These are phyloP conservation scores for Monosporascus sp. DNA, from an alignment of 2,329 filamentous ascomycete species.

Conservation along the genomic window DNA sequence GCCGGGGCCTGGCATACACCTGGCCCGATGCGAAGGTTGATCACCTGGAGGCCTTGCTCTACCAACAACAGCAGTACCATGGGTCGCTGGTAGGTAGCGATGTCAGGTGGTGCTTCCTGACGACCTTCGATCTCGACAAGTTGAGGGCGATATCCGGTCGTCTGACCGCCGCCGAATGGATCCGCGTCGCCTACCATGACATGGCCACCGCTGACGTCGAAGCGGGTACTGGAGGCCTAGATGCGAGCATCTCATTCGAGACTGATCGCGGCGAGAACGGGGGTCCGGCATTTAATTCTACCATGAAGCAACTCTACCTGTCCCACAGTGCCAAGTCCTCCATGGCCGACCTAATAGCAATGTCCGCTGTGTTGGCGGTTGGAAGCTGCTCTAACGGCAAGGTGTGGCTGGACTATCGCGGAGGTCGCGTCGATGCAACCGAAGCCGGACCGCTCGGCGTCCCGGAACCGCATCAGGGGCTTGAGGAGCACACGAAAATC, in stretches of 20 bases:
- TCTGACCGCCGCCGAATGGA: constrained; percentile 22
- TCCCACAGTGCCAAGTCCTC: constrained; percentile 5
- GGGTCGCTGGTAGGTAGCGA: neutral
- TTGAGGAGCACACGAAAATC: constrained; percentile 20
- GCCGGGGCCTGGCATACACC: neutral
- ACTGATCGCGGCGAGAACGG: constrained; percentile 21
- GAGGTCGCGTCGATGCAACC: constrained; percentile 22
- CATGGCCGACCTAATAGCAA: constrained; percentile 23
- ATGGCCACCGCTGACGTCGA: constrained; percentile 20
- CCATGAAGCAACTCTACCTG: constrained; percentile 16
- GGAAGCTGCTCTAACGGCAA: constrained; percentile 19
- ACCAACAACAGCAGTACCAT: neutral
- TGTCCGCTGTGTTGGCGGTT: constrained; percentile 26
- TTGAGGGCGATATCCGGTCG: constrained; percentile 11
- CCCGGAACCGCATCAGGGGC: constrained; percentile 17
- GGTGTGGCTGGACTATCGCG: constrained; percentile 19
- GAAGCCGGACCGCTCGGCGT: constrained; percentile 23
- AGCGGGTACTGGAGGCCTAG: constrained; percentile 23
- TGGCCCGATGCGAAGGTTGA: neutral
- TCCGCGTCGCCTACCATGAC: constrained; percentile 24
- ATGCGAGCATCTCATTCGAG: constrained; percentile 26
- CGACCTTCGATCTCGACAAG: neutral
- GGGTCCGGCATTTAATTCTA: constrained; percentile 21
- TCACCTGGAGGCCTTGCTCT: neutral
- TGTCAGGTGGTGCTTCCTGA: neutral